Conservation (phyloP, 139 green algal genomes). For the Axilococcus clingmanii region DNA sequence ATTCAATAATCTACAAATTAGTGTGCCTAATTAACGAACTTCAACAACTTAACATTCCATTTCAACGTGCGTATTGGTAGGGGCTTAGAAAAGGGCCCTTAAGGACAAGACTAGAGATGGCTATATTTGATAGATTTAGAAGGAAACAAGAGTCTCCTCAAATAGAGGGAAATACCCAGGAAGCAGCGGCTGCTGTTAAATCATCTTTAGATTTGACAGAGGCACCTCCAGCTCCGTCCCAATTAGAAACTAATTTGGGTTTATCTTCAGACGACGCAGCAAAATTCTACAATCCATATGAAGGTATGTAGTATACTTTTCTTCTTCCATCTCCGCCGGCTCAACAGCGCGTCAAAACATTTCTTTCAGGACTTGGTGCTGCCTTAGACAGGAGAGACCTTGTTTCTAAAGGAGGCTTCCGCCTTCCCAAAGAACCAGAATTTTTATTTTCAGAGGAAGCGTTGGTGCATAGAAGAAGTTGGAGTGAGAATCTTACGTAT, state of each 20-base stretch:
- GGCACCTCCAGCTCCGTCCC: no score
- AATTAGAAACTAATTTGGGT: no score
- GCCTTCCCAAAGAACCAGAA: slow-evolving; percentile 61
- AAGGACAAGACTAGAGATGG: slow-evolving; percentile 4
- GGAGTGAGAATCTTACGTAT: slow-evolving; percentile 83
- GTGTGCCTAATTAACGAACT: no score
- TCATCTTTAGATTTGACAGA: slow-evolving; percentile 22
- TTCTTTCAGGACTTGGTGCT: slow-evolving; percentile 22
- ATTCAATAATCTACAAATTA: no score
- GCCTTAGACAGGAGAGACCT: slow-evolving; percentile 20
- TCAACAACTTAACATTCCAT: no score
- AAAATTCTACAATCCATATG: slow-evolving; percentile 60
- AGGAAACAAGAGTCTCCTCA: slow-evolving; percentile 8
- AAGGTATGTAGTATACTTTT: slow-evolving; percentile 25
- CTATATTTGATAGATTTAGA: slow-evolving; percentile 19
- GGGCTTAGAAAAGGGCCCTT: no score
- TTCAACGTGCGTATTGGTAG: no score
- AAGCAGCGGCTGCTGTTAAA: slow-evolving; percentile 11
- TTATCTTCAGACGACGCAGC: no score
- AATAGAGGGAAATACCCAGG: background rate
- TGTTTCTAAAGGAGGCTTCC: slow-evolving; percentile 33
- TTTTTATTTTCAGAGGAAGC: slow-evolving; percentile 85
- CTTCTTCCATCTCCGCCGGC: background rate
- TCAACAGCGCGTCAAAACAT: background rate
- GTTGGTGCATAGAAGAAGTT: slow-evolving; percentile 52